Evolutionary conservation across 805 yeast genomes (phyloP).

Genomic region (Pichia ethanolica): DNA sequence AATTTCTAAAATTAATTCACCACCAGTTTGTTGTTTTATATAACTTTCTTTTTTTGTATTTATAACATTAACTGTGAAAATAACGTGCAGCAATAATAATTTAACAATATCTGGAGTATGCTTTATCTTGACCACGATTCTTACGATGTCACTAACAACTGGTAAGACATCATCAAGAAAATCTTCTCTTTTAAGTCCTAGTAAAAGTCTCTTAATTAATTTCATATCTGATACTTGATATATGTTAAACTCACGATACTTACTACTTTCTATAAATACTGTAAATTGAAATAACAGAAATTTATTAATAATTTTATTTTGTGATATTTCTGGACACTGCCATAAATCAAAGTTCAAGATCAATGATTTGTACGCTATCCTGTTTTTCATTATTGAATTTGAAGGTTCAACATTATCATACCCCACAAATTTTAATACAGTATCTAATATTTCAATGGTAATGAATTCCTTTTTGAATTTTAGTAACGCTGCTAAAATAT

Average conservation of each 20-base stretch:
- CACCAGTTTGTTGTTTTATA: constrained; percentile 23
- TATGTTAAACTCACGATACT: constrained; percentile 42
- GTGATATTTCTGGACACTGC: constrained; percentile 26
- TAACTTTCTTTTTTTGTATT: constrained; percentile 10
- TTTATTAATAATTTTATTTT: constrained; percentile 37
- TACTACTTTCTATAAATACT: constrained; percentile 47
- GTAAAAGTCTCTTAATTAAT: constrained; percentile 37
- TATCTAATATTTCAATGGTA: constrained; percentile 38
- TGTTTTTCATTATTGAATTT: constrained; percentile 51
- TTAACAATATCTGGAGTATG: constrained; percentile 49
- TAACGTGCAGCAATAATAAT: constrained; percentile 43
- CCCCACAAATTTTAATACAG: constrained; percentile 48
- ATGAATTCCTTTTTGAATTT: constrained; percentile 37
- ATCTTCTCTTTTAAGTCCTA: constrained; percentile 37
- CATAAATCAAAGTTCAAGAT: constrained; percentile 61
- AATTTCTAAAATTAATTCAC: constrained; percentile 30
- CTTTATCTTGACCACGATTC: constrained; percentile 36
- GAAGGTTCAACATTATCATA: constrained; percentile 42
- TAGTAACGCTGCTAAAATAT: constrained; percentile 46
- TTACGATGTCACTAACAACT: constrained; percentile 32
- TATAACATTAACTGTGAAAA: constrained; percentile 36
- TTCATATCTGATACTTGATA: constrained; percentile 46
- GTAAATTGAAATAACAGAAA: constrained; percentile 52
- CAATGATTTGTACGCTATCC: constrained; percentile 47
- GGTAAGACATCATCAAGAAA: constrained; percentile 33